phyloP scores from a whole-genome alignment of 176 grass and related monocot genomes.

The Hyparrhenia diplandra region DNA sequence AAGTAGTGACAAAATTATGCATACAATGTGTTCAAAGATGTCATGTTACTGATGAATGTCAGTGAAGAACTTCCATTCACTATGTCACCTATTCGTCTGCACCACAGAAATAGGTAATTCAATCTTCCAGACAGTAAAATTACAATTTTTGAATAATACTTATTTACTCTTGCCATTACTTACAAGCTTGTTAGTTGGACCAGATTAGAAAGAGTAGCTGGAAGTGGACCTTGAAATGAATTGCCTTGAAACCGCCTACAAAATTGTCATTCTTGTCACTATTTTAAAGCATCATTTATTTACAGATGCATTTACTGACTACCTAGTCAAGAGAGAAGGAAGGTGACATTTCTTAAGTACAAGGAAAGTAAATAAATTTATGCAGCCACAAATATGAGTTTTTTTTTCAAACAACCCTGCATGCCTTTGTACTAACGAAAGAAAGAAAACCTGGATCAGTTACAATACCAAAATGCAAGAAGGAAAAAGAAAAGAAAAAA shows the following conservation, averaged over 20 bases:
- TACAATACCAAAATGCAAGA: neutral
- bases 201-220: conserved; percentile 61
- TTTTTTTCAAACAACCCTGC: no score
- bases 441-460: neutral
- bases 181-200: conserved; percentile 50
- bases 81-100: conserved; percentile 62
- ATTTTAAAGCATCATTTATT: neutral
- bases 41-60: no score
- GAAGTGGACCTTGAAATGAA: conserved; percentile 81
- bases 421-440: neutral
- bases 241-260: conserved; percentile 82
- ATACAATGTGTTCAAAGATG: no score
- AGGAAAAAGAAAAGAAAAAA: neutral
- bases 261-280: neutral
- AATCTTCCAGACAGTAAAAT: neutral
- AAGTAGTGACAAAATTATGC: no score
- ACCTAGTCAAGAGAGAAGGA: neutral
- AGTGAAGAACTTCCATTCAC: no score
- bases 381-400: neutral
- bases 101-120: conserved; percentile 27
- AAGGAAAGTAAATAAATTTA: neutral
- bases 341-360: neutral
- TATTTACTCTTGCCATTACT: conserved; percentile 1
- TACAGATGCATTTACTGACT: neutral
- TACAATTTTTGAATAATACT: neutral